Evolutionary conservation across 2,329 filamentous ascomycete genomes (phyloP).

Genomic region (Cercospora janseana): DNA sequence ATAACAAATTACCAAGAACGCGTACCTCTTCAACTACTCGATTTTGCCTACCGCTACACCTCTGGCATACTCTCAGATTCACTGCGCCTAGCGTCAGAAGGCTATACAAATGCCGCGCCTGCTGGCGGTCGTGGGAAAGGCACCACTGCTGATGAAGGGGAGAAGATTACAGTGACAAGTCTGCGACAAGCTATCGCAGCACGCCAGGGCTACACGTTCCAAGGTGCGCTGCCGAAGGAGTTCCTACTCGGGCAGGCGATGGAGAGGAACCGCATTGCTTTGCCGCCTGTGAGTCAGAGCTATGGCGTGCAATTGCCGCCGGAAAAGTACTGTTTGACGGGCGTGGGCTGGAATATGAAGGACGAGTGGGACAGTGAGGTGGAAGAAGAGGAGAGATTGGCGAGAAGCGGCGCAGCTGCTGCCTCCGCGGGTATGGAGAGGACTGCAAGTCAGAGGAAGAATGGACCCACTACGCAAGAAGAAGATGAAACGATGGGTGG

Average conservation of each 20-base stretch:
- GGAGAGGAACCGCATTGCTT: constrained; percentile 64
- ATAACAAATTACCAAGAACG: constrained; percentile 78
- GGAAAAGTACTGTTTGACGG: constrained; percentile 61
- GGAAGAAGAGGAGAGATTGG: constrained; percentile 38
- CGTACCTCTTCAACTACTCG: constrained; percentile 77
- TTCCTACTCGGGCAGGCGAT: constrained; percentile 73
- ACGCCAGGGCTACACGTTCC: constrained; percentile 68
- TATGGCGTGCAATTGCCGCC: constrained; percentile 60
- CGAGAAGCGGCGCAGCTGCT: constrained; percentile 50
- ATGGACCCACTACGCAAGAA: neutral
- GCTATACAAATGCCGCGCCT: constrained; percentile 52
- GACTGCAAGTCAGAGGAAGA: constrained; percentile 28
- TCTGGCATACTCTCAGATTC: constrained; percentile 69
- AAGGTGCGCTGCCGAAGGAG: constrained; percentile 65
- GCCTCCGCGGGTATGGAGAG: constrained; percentile 35
- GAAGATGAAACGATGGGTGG: constrained; percentile 42
- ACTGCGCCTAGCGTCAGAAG: constrained; percentile 66
- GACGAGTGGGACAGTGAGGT: constrained; percentile 60
- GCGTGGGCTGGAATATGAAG: constrained; percentile 55
- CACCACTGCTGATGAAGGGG: constrained; percentile 44
- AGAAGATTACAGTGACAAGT: constrained; percentile 61
- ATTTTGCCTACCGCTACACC: constrained; percentile 83
- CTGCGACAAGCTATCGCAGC: constrained; percentile 70
- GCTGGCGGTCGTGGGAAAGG: constrained; percentile 26
- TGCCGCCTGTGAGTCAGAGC: constrained; percentile 58